phyloP scores from a whole-genome alignment of 805 yeast species.

The Tetrapisispora nanseiensis region DNA sequence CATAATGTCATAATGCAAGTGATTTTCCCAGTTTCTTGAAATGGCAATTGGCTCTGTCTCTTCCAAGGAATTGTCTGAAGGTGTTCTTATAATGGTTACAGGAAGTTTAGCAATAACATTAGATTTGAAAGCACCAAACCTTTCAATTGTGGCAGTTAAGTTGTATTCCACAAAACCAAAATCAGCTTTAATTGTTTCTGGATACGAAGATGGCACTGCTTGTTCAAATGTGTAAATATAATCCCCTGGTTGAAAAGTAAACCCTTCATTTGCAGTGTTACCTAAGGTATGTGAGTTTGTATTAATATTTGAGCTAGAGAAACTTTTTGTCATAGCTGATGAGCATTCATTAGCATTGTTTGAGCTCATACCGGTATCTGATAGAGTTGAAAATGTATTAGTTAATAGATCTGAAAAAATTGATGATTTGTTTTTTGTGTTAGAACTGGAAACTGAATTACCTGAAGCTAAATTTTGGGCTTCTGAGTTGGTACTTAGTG shows the following conservation, averaged over 20 bases:
- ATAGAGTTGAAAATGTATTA: conserved; percentile 12
- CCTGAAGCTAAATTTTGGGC: conserved; percentile 6
- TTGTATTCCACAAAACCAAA: conserved; percentile 72
- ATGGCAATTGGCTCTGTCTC: conserved; percentile 91
- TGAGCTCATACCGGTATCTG: conserved; percentile 4
- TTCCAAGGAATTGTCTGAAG: conserved; percentile 69
- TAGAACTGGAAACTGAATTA: not conserved
- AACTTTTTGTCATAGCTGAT: not conserved
- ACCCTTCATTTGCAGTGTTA: conserved; percentile 18
- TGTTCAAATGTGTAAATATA: conserved; percentile 89
- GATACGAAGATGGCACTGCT: conserved; percentile 69
- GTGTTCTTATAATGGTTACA: conserved; percentile 61
- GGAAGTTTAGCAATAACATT: conserved; percentile 57
- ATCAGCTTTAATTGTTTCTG: conserved; percentile 68
- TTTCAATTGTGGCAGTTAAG: conserved; percentile 58
- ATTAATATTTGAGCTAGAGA: conserved; percentile 3
- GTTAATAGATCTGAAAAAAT: conserved; percentile 22
- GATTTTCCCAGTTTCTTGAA: conserved; percentile 88
- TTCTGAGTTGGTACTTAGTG: not conserved
- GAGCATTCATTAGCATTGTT: not conserved
- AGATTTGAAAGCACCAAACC: conserved; percentile 80
- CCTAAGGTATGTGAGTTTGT: not conserved
- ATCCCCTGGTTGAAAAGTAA: conserved; percentile 73
- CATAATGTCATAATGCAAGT: conserved; percentile 78
- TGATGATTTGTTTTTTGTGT: conserved; percentile 12